phyloP scores from a whole-genome alignment of 345 rosid genomes.

The Xanthoceras sorbifolium region DNA sequence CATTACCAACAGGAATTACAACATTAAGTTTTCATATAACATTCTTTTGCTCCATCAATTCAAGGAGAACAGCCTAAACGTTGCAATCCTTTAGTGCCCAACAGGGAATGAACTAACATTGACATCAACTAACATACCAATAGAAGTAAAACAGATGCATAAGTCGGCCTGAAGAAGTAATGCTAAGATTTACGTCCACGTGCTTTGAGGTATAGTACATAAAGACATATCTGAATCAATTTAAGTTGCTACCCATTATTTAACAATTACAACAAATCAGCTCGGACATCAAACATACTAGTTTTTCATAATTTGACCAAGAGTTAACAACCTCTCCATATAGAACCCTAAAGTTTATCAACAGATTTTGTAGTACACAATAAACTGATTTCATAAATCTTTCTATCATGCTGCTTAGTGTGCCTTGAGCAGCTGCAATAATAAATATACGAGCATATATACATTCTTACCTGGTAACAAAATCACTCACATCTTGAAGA shows the following conservation, averaged over 20 bases:
- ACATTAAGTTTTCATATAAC: neutral
- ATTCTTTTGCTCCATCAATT: neutral
- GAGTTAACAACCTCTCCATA: neutral
- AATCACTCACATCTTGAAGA: constrained; percentile 90
- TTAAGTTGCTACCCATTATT: neutral
- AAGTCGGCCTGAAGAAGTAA: neutral
- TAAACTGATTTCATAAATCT: neutral
- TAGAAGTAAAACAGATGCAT: neutral
- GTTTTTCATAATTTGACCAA: neutral
- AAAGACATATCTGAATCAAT: neutral
- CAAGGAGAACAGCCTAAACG: neutral
- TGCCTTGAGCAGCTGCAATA: neutral
- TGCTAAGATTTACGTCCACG: neutral
- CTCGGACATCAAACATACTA: neutral
- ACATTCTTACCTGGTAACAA: constrained; percentile 74
- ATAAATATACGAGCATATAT: neutral
- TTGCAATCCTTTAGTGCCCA: neutral
- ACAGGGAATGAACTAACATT: neutral
- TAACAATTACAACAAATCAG: neutral
- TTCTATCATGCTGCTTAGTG: neutral
- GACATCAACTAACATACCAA: neutral
- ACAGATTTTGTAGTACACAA: neutral
- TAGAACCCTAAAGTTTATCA: neutral
- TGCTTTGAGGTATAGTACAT: neutral
- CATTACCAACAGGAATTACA: neutral